Evolutionary conservation across 129 eudicot species (phyloP).

Genomic region (Artemisia argyi): DNA sequence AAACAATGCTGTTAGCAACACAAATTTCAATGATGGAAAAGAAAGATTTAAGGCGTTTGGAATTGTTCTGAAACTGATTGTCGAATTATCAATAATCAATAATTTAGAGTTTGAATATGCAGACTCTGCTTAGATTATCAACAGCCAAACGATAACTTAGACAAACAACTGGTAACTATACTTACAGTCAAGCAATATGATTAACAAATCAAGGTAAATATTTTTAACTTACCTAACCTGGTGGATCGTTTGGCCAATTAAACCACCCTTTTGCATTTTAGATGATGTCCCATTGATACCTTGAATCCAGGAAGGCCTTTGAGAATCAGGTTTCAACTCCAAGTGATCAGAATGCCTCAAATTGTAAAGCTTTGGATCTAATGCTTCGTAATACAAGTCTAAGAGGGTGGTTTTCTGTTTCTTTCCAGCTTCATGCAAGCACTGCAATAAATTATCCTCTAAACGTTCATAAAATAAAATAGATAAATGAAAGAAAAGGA

Average conservation of each 20-base stretch:
- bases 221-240: constrained; percentile 56
- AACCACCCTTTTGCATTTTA: constrained; percentile 38
- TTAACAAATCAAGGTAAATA: constrained; percentile 8
- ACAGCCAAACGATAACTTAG: background rate
- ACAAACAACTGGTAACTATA: background rate
- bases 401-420: constrained; percentile 48
- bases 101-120: no score
- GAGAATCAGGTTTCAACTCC: constrained; percentile 30
- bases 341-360: constrained; percentile 34
- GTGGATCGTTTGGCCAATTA: constrained; percentile 38
- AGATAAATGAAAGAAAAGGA: constrained; percentile 5
- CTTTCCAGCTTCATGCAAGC: constrained; percentile 76
- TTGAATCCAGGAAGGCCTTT: constrained; percentile 39
- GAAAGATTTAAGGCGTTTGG: background rate
- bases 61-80: no score
- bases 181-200: constrained; percentile 1
- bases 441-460: constrained; percentile 43
- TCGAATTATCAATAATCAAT: no score
- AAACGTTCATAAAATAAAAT: constrained; percentile 1
- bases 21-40: background rate
- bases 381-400: constrained; percentile 67
- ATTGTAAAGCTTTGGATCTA: constrained; percentile 55
- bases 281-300: constrained; percentile 24
- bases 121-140: no score
- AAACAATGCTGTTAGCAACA: constrained; percentile 1